Evolutionary conservation across 108 stramenopile species (phyloP).

Genomic region (Aureococcus anophagefferens): DNA sequence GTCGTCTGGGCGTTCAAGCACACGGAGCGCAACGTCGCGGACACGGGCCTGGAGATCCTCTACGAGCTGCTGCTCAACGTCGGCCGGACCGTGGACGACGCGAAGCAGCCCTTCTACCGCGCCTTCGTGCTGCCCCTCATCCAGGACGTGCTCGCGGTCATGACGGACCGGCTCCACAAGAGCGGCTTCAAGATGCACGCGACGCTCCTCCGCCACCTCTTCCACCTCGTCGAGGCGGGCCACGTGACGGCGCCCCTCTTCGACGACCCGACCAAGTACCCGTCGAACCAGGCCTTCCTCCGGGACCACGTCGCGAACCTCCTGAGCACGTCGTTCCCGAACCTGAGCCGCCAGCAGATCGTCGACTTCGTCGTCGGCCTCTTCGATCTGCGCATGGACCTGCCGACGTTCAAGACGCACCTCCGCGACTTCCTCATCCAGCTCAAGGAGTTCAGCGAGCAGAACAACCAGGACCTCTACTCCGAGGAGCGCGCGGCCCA

Average conservation of each 20-base stretch:
- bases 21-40: slow-evolving; percentile 91
- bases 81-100: slow-evolving; percentile 69
- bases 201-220: slow-evolving; percentile 86
- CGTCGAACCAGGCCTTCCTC: slow-evolving; percentile 72
- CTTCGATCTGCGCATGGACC: slow-evolving; percentile 89
- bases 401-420: slow-evolving; percentile 91
- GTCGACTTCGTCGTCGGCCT: slow-evolving; percentile 86
- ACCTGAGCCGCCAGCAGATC: slow-evolving; percentile 78
- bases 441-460: slow-evolving; percentile 90
- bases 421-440: slow-evolving; percentile 95
- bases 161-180: slow-evolving; percentile 98
- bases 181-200: slow-evolving; percentile 97
- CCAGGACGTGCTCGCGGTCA: slow-evolving; percentile 90
- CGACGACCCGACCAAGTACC: slow-evolving; percentile 33
- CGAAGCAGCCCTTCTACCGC: slow-evolving; percentile 86
- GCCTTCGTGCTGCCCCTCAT: slow-evolving; percentile 87
- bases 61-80: slow-evolving; percentile 85
- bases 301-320: slow-evolving; percentile 80
- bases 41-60: slow-evolving; percentile 91
- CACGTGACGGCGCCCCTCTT: slow-evolving; percentile 89
- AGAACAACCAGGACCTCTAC: slow-evolving; percentile 90
- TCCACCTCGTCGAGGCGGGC: slow-evolving; percentile 82
- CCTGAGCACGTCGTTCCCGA: slow-evolving; percentile 82
- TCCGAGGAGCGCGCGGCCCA: slow-evolving; percentile 77
- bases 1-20: slow-evolving; percentile 99